Evolutionary conservation across 208 protist genomes (phyloP).

Genomic region (Wallacemonas collosoma): DNA sequence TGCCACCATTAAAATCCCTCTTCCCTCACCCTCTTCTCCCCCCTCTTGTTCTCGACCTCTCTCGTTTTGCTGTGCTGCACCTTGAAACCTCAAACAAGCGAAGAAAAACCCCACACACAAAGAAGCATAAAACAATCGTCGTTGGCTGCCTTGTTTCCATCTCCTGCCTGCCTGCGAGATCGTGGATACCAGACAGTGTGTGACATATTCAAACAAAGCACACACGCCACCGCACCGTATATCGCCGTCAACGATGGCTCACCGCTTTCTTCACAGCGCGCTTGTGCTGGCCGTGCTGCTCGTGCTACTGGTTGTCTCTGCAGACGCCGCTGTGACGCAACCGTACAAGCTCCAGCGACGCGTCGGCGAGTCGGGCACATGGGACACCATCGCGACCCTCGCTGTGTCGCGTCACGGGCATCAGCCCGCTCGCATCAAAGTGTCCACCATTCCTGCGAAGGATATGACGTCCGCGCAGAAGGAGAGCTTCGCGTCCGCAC

Average conservation of each 20-base stretch:
- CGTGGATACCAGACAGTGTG: no score
- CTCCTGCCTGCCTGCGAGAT: no score
- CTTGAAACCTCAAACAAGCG: no score
- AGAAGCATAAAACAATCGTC: no score
- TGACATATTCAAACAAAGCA: no score
- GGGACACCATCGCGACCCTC: conserved; percentile 54
- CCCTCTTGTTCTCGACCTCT: conserved; percentile 7
- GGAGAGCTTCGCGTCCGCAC: conserved; percentile 36
- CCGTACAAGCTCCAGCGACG: conserved; percentile 74
- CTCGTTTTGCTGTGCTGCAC: conserved; percentile 1
- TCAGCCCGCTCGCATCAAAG: conserved; percentile 50
- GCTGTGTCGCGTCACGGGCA: conserved; percentile 49
- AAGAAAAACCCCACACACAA: neutral
- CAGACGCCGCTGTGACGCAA: conserved; percentile 40
- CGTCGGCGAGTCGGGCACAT: conserved; percentile 46
- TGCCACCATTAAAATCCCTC: no score
- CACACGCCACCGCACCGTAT: no score
- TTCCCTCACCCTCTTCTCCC: neutral
- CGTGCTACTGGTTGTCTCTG: conserved; percentile 18
- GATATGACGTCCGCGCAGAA: conserved; percentile 38
- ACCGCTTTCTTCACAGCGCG: neutral
- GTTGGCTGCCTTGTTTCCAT: no score
- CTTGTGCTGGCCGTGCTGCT: conserved; percentile 26
- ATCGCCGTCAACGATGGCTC: neutral
- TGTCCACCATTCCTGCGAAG: conserved; percentile 44